Percentiles rank a stretch among this genome's conserved stretches.
Conservation (phyloP, 208 protist genomes). For the Acanthamoeba castellanii region DNA sequence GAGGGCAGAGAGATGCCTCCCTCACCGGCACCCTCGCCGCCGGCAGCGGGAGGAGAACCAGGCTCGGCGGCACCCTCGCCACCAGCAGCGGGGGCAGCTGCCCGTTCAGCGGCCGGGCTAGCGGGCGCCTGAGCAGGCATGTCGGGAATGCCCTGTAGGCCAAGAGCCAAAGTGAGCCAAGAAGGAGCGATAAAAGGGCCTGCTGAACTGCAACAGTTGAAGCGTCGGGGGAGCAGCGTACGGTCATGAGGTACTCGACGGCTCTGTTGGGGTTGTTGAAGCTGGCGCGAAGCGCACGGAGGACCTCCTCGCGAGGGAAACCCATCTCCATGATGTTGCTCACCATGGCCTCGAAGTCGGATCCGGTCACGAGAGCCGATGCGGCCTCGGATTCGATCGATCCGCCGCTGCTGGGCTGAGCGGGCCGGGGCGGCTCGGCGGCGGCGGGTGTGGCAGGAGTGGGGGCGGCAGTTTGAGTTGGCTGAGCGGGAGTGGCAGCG, state of each 20-base stretch:
- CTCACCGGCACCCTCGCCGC: constrained; percentile 40
- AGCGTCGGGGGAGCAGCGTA: not conserved
- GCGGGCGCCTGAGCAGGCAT: constrained; percentile 18
- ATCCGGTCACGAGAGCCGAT: constrained; percentile 74
- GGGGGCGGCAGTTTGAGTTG: constrained; percentile 37
- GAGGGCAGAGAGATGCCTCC: constrained; percentile 52
- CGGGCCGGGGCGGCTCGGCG: constrained; percentile 14
- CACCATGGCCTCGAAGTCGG: constrained; percentile 72
- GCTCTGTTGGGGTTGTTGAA: constrained; percentile 89
- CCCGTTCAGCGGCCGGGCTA: not conserved
- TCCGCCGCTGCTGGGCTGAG: not conserved
- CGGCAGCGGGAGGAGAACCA: not conserved
- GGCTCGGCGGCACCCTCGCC: not conserved
- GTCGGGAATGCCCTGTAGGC: constrained; percentile 62
- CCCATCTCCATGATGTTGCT: constrained; percentile 84
- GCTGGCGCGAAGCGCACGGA: constrained; percentile 84
- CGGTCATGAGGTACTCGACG: constrained; percentile 87
- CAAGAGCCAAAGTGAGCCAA: not conserved
- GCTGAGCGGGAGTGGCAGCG: constrained; percentile 49
- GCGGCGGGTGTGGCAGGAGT: constrained; percentile 69
- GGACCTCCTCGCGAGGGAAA: constrained; percentile 83
- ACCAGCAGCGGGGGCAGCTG: constrained; percentile 7
- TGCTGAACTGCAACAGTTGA: not conserved
- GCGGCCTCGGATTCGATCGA: constrained; percentile 38
- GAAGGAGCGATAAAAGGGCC: not conserved